Conservation (phyloP, 176 grass and related monocot species). For the Carex littledalei region DNA sequence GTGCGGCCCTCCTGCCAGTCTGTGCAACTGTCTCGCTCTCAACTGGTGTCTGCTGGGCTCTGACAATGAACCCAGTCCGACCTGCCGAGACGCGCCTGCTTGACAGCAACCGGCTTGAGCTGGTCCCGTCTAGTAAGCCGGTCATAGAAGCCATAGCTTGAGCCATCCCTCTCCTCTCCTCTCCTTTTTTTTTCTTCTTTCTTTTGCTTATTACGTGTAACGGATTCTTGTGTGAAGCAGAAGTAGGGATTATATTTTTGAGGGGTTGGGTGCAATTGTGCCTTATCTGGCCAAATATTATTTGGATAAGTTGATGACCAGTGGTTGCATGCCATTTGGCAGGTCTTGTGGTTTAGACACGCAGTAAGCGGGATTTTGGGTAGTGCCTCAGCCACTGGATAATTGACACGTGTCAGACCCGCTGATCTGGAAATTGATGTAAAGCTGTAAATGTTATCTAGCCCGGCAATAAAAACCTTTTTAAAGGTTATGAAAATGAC, state of each 20-base stretch:
- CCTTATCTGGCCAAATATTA: slow-evolving; percentile 42
- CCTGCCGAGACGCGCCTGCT: slow-evolving; percentile 12
- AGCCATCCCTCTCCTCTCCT: slow-evolving; percentile 42
- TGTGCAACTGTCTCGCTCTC: slow-evolving; percentile 40
- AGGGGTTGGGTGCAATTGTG: slow-evolving; percentile 25
- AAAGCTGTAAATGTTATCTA: not conserved
- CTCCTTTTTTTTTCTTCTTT: not conserved
- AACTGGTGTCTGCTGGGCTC: slow-evolving; percentile 31
- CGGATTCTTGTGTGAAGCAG: slow-evolving; percentile 8
- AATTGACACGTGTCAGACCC: slow-evolving; percentile 20
- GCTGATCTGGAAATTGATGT: not conserved
- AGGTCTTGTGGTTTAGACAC: not conserved
- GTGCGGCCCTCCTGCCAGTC: slow-evolving; percentile 50
- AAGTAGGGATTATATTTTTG: slow-evolving; percentile 31
- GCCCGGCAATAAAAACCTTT: not conserved
- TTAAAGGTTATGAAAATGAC: not conserved
- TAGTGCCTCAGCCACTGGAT: slow-evolving; percentile 17
- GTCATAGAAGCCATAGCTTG: slow-evolving; percentile 96
- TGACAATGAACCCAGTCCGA: slow-evolving; percentile 36
- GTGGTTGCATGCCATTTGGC: slow-evolving; percentile 31
- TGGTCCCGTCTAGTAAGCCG: too few relatives aligned
- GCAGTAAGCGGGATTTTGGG: slow-evolving; percentile 32
- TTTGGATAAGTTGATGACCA: slow-evolving; percentile 63
- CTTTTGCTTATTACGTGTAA: not conserved
- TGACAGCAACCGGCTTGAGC: too few relatives aligned